Conservation (phyloP, 108 stramenopile species). For the Chaetoceros muelleri region DNA sequence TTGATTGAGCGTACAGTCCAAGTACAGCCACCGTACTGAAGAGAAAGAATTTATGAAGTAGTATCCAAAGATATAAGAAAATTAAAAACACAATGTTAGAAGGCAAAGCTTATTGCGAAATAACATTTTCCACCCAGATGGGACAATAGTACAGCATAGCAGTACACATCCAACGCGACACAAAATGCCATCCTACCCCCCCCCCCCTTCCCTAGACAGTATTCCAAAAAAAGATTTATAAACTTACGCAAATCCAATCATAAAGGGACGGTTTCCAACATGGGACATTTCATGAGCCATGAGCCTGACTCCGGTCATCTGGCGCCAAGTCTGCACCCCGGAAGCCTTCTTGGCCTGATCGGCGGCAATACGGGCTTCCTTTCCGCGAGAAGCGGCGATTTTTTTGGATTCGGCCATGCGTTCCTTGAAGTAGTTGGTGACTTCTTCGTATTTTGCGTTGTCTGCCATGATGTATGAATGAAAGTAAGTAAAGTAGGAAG, state of each 20-base stretch:
- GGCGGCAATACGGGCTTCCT: constrained; percentile 50
- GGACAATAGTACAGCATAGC: no score
- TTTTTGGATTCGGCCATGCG: constrained; percentile 64
- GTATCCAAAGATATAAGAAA: no score
- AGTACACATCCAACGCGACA: no score
- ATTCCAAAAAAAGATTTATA: not conserved
- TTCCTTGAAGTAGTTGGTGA: constrained; percentile 50
- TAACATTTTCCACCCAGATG: no score
- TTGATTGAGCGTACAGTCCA: not conserved
- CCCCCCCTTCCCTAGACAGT: no score
- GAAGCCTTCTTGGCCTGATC: constrained; percentile 28
- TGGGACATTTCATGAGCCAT: constrained; percentile 64
- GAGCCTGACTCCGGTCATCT: constrained; percentile 59
- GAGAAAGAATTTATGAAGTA: no score
- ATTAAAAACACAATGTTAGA: not conserved
- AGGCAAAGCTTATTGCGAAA: not conserved
- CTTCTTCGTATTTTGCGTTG: constrained; percentile 28
- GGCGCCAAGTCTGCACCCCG: constrained; percentile 67
- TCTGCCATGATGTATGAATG: no score
- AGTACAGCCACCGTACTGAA: not conserved
- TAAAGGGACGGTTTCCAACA: constrained; percentile 67
- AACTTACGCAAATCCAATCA: constrained; percentile 65
- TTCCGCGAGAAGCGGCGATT: constrained; percentile 56
- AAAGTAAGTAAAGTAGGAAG: no score
- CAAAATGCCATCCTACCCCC: no score